Conservation (phyloP, 106 monocot species). For the Dendrobium catenatum region DNA sequence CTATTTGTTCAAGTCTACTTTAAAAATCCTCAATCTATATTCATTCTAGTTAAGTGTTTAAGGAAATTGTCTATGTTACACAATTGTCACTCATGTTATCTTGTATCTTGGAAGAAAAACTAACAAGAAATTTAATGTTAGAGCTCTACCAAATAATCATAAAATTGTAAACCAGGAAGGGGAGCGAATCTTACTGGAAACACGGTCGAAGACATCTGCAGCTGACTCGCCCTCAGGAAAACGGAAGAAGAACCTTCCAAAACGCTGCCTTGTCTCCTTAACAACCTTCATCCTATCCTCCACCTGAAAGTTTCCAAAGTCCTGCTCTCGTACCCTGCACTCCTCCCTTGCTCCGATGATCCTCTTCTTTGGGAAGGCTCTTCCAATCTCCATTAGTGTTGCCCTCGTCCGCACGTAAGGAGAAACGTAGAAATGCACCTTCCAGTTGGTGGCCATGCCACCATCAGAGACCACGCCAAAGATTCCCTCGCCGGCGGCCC, state of each 20-base stretch:
- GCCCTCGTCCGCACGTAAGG: slow-evolving; percentile 64
- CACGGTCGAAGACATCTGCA: slow-evolving; percentile 89
- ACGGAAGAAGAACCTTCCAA: slow-evolving; percentile 93
- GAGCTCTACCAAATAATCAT: too few relatives aligned
- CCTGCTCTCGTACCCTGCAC: slow-evolving; percentile 88
- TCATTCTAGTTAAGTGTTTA: too few relatives aligned
- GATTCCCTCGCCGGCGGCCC: slow-evolving; percentile 42
- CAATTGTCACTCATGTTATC: too few relatives aligned
- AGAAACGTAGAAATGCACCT: slow-evolving; percentile 83
- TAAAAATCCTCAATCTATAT: too few relatives aligned
- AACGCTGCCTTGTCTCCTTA: slow-evolving; percentile 71
- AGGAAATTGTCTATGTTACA: too few relatives aligned
- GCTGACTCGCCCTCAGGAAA: slow-evolving; percentile 98
- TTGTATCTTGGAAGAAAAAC: too few relatives aligned
- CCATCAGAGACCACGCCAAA: slow-evolving; percentile 21
- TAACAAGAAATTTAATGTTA: too few relatives aligned
- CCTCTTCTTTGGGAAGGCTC: slow-evolving; percentile 40
- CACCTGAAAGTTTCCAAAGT: slow-evolving; percentile 95
- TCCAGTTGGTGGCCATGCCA: slow-evolving; percentile 27
- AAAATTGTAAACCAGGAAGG: background rate
- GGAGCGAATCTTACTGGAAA: slow-evolving; percentile 45
- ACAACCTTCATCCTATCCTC: slow-evolving; percentile 77
- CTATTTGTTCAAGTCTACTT: too few relatives aligned
- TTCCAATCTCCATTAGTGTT: slow-evolving; percentile 78
- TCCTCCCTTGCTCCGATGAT: slow-evolving; percentile 83